Evolutionary conservation across 2,329 filamentous ascomycete species (phyloP), one percentile per base, ranked within the genome.

Genomic region (Alternaria consortialis): DNA sequence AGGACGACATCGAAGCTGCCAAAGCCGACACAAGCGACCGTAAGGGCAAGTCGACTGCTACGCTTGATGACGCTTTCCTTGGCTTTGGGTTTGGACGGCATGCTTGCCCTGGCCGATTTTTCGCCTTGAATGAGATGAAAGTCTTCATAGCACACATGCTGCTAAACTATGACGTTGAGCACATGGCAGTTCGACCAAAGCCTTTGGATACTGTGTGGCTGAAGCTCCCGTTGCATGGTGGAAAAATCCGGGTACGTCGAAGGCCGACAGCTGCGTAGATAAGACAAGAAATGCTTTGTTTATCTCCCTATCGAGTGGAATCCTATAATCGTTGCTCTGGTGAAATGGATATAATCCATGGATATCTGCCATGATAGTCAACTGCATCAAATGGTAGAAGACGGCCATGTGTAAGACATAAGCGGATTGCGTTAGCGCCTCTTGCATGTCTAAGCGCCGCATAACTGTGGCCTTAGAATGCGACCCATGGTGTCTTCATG

Each of bases 91-190:
- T 68, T 43, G 65, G 65, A 29, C 42, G 61, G 7, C 53, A 63
- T 36, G 63, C 63, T 1, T 68, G 65, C 17, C 65, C 65, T 1
- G 65, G 65, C 5, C 56, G 63, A 5, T 66, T 68, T 15, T 65
- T 68, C 25, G 65, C 63, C 8, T 46, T 66, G 29, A 64, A 66
- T n/a, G 64, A 67, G 57, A 63, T 65, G 63, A 67, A 67, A 25
- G 51, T 67, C 5, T 65, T 67, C 31, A 61, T 67, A 11, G 64
- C 64, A n/a, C 59, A 67, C 36, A 60, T 67, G 63, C 32, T 67
- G 31, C 48, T 63, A 5, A 65, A 67, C 29, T 67, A 67, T 29
- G 64, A 67, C 11, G 53, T 67, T 13, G 58, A 67, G 37, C 46
- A 58, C 34, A 58, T 67, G 53, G 43, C 53, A 12, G 60, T 63